These are phyloP conservation scores for Biscogniauxia marginata DNA, from an alignment of 2,329 filamentous ascomycete species.

Conservation along the genomic window DNA sequence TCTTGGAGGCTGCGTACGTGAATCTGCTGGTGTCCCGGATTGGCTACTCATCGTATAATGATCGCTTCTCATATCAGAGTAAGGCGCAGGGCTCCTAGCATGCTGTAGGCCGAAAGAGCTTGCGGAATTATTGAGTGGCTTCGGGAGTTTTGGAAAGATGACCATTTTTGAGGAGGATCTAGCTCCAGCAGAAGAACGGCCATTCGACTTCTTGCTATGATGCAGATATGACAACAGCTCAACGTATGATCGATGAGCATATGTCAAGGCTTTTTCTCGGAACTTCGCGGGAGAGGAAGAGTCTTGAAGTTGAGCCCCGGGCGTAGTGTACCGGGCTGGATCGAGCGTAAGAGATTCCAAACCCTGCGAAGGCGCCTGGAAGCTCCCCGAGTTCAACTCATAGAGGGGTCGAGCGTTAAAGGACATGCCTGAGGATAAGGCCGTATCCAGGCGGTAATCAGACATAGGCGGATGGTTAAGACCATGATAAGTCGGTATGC, in stretches of 20 bases:
- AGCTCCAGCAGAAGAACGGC: slow-evolving; percentile 37
- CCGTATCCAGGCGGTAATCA: slow-evolving; percentile 27
- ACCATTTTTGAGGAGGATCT: slow-evolving; percentile 47
- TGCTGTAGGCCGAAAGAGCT: slow-evolving; percentile 19
- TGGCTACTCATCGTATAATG: slow-evolving; percentile 12
- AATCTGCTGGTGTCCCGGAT: slow-evolving; percentile 8
- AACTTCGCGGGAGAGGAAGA: slow-evolving; percentile 44
- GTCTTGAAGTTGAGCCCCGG: slow-evolving; percentile 20
- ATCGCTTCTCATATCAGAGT: slow-evolving; percentile 12
- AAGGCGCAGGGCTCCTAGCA: slow-evolving; percentile 10
- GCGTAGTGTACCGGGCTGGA: slow-evolving; percentile 20
- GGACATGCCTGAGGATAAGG: slow-evolving; percentile 13
- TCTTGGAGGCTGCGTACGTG: slow-evolving; percentile 14
- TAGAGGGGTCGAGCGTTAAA: slow-evolving; percentile 42
- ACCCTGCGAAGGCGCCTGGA: slow-evolving; percentile 32
- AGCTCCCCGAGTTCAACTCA: slow-evolving; percentile 16
- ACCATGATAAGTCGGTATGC: slow-evolving; percentile 34
- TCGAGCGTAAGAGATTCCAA: slow-evolving; percentile 35
- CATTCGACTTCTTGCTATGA: slow-evolving; percentile 51
- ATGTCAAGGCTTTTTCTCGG: slow-evolving; percentile 65
- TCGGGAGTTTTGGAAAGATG: slow-evolving; percentile 55
- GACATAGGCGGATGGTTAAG: slow-evolving; percentile 27
- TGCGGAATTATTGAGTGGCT: slow-evolving; percentile 23
- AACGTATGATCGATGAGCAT: slow-evolving; percentile 71
- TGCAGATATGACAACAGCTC: slow-evolving; percentile 67